Conservation (phyloP, 1,284 basidiomycete species). For the Ustilago shanxiensis region DNA sequence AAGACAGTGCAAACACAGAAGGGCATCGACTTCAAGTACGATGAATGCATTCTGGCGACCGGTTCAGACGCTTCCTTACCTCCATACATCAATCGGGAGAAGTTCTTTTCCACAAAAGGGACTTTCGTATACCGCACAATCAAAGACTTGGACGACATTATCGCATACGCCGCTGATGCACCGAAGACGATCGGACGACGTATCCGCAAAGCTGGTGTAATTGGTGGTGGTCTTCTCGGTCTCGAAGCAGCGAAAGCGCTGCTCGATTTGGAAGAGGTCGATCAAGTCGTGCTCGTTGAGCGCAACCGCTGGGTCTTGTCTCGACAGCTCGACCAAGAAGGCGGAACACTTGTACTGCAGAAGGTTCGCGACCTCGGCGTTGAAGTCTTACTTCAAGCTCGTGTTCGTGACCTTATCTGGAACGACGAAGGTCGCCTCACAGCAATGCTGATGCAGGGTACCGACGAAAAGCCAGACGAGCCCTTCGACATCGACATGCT, state of each 20-base stretch:
- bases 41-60: slow-evolving; percentile 76
- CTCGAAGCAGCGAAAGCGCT: slow-evolving; percentile 82
- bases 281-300: slow-evolving; percentile 75
- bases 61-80: slow-evolving; percentile 80
- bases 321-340: slow-evolving; percentile 79
- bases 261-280: slow-evolving; percentile 75
- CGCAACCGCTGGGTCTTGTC: slow-evolving; percentile 78
- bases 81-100: slow-evolving; percentile 74
- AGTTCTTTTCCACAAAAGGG: slow-evolving; percentile 73
- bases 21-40: slow-evolving; percentile 75
- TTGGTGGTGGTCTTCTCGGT: slow-evolving; percentile 81
- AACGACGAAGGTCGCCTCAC: slow-evolving; percentile 48
- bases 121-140: slow-evolving; percentile 82
- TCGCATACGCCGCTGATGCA: slow-evolving; percentile 51
- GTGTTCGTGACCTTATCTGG: slow-evolving; percentile 70
- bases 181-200: slow-evolving; percentile 46
- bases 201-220: slow-evolving; percentile 73
- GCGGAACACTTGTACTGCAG: slow-evolving; percentile 78
- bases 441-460: slow-evolving; percentile 61
- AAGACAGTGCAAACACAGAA: slow-evolving; percentile 74
- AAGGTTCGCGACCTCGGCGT: slow-evolving; percentile 80
- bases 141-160: slow-evolving; percentile 64
- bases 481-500: slow-evolving; percentile 69
- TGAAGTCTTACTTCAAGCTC: slow-evolving; percentile 75
- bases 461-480: slow-evolving; percentile 65